These are phyloP conservation scores for Salix caprea DNA, from an alignment of 345 rosid species.

Conservation along the genomic window DNA sequence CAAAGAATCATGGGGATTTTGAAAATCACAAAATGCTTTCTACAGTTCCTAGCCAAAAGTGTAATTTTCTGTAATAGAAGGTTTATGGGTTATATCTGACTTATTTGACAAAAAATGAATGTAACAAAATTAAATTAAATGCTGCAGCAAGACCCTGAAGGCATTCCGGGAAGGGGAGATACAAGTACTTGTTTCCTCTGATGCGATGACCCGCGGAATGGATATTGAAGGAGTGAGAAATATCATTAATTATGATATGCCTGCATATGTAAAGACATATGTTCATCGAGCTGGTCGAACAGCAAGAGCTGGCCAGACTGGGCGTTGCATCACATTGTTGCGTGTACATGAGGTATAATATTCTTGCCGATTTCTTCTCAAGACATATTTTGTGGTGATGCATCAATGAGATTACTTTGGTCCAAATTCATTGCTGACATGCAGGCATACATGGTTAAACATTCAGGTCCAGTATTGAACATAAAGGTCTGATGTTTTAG, in stretches of 20 bases:
- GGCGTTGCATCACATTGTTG: conserved; percentile 82
- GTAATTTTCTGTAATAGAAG: not conserved
- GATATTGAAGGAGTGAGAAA: conserved; percentile 89
- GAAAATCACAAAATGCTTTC: too few relatives aligned
- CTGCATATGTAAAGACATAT: conserved; percentile 69
- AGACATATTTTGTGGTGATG: not conserved
- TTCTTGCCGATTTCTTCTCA: not conserved
- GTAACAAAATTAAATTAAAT: conserved; percentile 7
- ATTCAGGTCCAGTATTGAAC: not conserved
- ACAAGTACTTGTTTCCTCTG: conserved; percentile 92
- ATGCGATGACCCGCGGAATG: conserved; percentile 96
- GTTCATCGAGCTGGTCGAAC: conserved; percentile 96
- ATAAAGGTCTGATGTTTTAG: not conserved
- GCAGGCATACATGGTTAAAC: too few relatives aligned
- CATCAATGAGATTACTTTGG: not conserved
- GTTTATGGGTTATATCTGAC: not conserved
- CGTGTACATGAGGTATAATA: conserved; percentile 55
- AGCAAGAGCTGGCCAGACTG: conserved; percentile 89
- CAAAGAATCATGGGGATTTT: not conserved
- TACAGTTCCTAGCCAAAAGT: not conserved
- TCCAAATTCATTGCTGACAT: not conserved
- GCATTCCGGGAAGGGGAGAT: conserved; percentile 71
- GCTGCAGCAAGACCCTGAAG: conserved; percentile 74
- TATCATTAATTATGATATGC: conserved; percentile 86
- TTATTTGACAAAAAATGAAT: not conserved